A percentile compares a stretch with the other conserved stretches of the same genome.
phyloP scores from a whole-genome alignment of 1,284 basidiomycete species.

The Microbotryomycetes sp. region DNA sequence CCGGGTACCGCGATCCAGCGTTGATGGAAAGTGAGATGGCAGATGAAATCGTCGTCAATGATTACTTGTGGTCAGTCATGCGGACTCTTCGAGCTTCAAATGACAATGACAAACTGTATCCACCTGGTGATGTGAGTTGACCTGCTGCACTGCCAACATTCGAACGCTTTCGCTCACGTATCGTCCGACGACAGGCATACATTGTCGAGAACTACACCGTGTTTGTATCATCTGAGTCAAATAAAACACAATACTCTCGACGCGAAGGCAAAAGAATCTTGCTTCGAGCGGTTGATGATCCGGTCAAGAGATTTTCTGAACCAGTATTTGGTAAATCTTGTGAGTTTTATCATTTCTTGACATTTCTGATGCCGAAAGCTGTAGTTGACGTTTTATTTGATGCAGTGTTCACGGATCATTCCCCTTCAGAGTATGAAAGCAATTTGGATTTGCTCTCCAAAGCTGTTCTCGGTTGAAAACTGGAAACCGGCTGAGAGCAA shows the following conservation, averaged over 20 bases:
- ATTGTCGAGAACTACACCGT: slow-evolving; percentile 44
- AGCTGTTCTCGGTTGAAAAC: slow-evolving; percentile 12
- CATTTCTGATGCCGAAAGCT: neutral
- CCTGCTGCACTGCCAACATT: neutral
- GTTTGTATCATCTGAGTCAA: slow-evolving; percentile 39
- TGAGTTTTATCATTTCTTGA: neutral
- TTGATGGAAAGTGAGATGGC: slow-evolving; percentile 15
- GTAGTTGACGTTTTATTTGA: neutral
- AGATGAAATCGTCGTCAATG: slow-evolving; percentile 35
- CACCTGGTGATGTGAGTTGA: slow-evolving; percentile 39
- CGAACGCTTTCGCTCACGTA: neutral
- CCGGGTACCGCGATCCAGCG: slow-evolving; percentile 37
- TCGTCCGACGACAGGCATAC: slow-evolving; percentile 25
- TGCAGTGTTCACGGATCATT: slow-evolving; percentile 30
- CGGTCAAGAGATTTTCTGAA: slow-evolving; percentile 48
- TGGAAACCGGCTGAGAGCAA: too few species aligned
- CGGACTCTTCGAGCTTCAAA: slow-evolving; percentile 47
- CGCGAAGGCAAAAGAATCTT: slow-evolving; percentile 45
- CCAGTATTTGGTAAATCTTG: slow-evolving; percentile 41
- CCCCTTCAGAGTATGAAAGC: slow-evolving; percentile 19
- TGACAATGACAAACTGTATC: slow-evolving; percentile 47
- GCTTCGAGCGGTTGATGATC: slow-evolving; percentile 46
- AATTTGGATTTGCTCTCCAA: slow-evolving; percentile 23
- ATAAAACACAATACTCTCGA: slow-evolving; percentile 8
- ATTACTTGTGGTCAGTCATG: slow-evolving; percentile 46